Evolutionary conservation across 352 stramenopile species (phyloP).

Genomic region (Pythium dissimile): DNA sequence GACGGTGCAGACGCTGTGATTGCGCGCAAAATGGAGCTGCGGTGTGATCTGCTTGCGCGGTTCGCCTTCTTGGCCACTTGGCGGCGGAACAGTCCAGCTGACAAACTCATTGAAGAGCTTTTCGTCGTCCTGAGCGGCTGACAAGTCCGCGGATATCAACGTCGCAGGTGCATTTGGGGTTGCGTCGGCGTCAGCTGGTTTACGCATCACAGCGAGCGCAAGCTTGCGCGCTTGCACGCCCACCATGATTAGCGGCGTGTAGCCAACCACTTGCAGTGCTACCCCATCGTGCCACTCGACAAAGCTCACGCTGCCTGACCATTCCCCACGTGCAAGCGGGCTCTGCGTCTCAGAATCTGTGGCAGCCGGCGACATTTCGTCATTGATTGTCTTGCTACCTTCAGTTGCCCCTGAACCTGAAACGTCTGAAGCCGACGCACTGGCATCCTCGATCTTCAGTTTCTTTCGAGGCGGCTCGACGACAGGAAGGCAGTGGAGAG

Average conservation of each 20-base stretch:
- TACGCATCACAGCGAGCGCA: slow-evolving; percentile 65
- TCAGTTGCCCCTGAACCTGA: neutral
- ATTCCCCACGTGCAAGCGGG: slow-evolving; percentile 59
- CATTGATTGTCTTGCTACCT: slow-evolving; percentile 11
- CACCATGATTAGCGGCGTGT: slow-evolving; percentile 75
- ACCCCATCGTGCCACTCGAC: slow-evolving; percentile 84
- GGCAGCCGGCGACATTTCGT: slow-evolving; percentile 2
- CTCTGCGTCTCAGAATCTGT: slow-evolving; percentile 36
- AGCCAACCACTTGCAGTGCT: slow-evolving; percentile 66
- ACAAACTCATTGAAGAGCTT: slow-evolving; percentile 85
- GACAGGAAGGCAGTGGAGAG: slow-evolving; percentile 64
- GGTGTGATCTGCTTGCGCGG: slow-evolving; percentile 64
- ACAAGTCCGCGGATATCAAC: neutral
- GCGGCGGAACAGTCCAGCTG: slow-evolving; percentile 48
- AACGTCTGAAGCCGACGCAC: neutral
- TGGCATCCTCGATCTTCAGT: slow-evolving; percentile 43
- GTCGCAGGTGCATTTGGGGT: slow-evolving; percentile 3
- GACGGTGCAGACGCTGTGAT: slow-evolving; percentile 72
- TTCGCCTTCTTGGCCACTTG: slow-evolving; percentile 24
- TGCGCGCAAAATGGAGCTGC: slow-evolving; percentile 67
- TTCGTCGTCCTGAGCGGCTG: slow-evolving; percentile 52
- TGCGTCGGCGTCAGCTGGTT: slow-evolving; percentile 24
- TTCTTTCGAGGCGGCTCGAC: slow-evolving; percentile 69
- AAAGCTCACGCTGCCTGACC: slow-evolving; percentile 78
- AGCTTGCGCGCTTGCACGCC: slow-evolving; percentile 74